Evolutionary conservation across 2,329 filamentous ascomycete genomes (phyloP), one percentile per base, ranked within the genome.

Genomic region (Aspergillus hiratsukae): DNA sequence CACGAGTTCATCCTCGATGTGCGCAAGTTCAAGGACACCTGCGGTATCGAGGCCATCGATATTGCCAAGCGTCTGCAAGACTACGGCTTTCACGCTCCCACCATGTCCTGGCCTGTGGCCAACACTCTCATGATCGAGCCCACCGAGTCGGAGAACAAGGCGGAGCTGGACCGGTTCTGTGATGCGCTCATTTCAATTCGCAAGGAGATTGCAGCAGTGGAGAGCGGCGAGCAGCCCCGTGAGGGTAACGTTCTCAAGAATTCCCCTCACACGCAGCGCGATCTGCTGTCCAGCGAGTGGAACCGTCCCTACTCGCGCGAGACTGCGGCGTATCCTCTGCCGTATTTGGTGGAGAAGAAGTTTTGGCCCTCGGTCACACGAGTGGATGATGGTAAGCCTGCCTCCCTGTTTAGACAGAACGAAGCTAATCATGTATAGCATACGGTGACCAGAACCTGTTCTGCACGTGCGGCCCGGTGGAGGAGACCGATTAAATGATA

Each of bases 81-180:
- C 72, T 97, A 96, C 72, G 93, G 93, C 45, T 97, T 97, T 84
- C 93, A 97, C 75, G 90, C 92, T 1, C 93, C 93, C 0, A 97
- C 93, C 53, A 97, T 97, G 93, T 91, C 87, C 72, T 97, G 90
- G 90, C 93, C 93, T 1, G 91, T 97, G 2, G 84, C 90, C 52
- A 95, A 95, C 76, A 97, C 93, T 0, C 84, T 97, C 48, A 97
- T 97, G 93, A 96, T 97, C 63, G 93, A 97, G 79, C 93, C 93
- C 2, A 97, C 93, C 0, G 93, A 97, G 77, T 92, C 88, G 14
- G 93, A 97, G 80, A 90, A 85, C 75, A 92, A 94, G 73, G 88
- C 88, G 60, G 93, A 97, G 79, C 84, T 97, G 2, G 93, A 97
- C 74, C 87, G 93, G 23, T 97, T 97, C 80, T 90, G 91, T 59